Evolutionary conservation across 306 rosid species (phyloP).

Genomic region (Coriaria nepalensis): DNA sequence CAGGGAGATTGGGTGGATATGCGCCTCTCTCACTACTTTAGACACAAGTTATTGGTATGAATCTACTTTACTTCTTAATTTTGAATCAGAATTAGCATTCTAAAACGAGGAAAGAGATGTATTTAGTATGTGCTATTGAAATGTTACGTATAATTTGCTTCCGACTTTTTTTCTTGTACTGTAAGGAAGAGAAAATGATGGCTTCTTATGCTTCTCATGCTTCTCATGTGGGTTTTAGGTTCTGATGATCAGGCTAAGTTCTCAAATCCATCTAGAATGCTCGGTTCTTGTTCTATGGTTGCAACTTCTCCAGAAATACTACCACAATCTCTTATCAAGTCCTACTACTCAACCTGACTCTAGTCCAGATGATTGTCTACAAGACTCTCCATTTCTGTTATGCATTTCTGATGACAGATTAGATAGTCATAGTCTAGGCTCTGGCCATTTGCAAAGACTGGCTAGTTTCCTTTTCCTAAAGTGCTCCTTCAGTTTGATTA

Average conservation of each 20-base stretch:
- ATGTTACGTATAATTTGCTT: not conserved
- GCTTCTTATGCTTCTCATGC: not conserved
- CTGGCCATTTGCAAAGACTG: constrained; percentile 60
- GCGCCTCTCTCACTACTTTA: constrained; percentile 46
- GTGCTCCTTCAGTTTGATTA: constrained; percentile 47
- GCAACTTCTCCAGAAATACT: constrained; percentile 44
- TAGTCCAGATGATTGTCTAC: constrained; percentile 43
- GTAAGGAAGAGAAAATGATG: not conserved
- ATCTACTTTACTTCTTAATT: constrained; percentile 17
- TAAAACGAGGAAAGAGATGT: too few relatives aligned
- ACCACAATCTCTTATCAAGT: constrained; percentile 37
- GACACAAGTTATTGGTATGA: constrained; percentile 78
- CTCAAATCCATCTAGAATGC: constrained; percentile 26
- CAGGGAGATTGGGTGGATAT: constrained; percentile 23
- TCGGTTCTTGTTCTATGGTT: constrained; percentile 49
- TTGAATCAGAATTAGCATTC: too few relatives aligned
- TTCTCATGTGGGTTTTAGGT: constrained; percentile 43
- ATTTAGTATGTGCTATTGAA: too few relatives aligned
- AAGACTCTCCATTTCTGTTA: constrained; percentile 68
- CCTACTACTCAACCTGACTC: constrained; percentile 26
- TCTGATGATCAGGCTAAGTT: constrained; percentile 68
- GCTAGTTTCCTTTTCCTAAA: constrained; percentile 53
- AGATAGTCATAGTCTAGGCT: constrained; percentile 27
- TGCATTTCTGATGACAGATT: constrained; percentile 37
- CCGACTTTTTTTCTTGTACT: too few relatives aligned